These are phyloP conservation scores for Fusarium irregulare DNA, from an alignment of 2,329 filamentous ascomycete species.

Conservation along the genomic window DNA sequence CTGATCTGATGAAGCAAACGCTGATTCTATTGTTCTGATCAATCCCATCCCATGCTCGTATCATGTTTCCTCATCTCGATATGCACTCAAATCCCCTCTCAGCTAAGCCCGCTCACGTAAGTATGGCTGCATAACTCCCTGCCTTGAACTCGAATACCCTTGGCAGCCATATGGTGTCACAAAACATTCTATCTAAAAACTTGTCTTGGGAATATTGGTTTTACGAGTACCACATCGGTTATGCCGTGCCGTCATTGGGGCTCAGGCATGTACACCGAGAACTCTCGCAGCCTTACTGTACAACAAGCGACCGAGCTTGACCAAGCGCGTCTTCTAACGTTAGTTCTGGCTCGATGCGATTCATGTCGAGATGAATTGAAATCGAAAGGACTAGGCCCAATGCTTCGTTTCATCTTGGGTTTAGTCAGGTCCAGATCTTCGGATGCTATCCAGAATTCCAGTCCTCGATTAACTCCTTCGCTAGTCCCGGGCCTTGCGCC, in stretches of 20 bases:
- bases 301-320: conserved; percentile 1
- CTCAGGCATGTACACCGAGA: background rate
- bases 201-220: conserved; percentile 18
- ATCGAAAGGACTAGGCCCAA: background rate
- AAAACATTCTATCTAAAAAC: conserved; percentile 9
- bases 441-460: conserved; percentile 4
- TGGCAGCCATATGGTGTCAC: conserved; percentile 16
- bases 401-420: background rate
- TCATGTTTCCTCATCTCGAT: background rate
- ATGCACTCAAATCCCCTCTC: conserved; percentile 3
- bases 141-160: conserved; percentile 6
- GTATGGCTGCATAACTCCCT: conserved; percentile 6
- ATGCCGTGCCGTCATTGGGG: conserved; percentile 19
- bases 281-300: conserved; percentile 24
- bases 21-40: background rate
- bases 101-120: conserved; percentile 7
- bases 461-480: background rate
- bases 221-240: conserved; percentile 21
- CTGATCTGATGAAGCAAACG: background rate
- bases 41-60: background rate
- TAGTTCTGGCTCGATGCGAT: background rate
- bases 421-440: conserved; percentile 4
- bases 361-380: background rate
- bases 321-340: background rate
- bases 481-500: conserved; percentile 3